Conservation (phyloP, 176 grass and related monocot species). For the Musa troglodytarum region DNA sequence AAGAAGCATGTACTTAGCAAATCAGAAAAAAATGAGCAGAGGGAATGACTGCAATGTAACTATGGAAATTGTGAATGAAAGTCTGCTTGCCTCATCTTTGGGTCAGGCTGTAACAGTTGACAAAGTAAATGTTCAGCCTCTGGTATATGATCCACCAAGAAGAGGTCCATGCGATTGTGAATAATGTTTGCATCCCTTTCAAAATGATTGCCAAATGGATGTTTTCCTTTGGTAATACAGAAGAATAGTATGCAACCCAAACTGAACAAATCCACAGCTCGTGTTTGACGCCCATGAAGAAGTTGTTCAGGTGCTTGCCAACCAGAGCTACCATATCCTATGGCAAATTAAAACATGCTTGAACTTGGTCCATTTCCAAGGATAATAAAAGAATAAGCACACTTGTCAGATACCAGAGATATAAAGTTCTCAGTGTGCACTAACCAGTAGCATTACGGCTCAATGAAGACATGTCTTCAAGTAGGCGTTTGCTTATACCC, state of each 20-base stretch:
- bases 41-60: too few relatives aligned
- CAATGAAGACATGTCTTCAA: constrained; percentile 68
- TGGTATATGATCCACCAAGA: constrained; percentile 71
- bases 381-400: background rate
- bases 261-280: constrained; percentile 87
- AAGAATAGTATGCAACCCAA: constrained; percentile 86
- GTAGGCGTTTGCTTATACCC: constrained; percentile 90
- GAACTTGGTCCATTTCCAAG: background rate
- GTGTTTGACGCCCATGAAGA: constrained; percentile 53
- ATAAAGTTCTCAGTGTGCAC: background rate
- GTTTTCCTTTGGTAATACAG: constrained; percentile 75
- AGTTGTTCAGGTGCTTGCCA: constrained; percentile 94
- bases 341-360: constrained; percentile 16
- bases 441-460: constrained; percentile 72
- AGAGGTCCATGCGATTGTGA: constrained; percentile 60
- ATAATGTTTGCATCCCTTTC: constrained; percentile 74
- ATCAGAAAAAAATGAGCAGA: background rate
- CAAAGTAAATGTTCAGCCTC: constrained; percentile 85
- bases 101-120: constrained; percentile 45
- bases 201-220: constrained; percentile 81
- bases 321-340: constrained; percentile 80
- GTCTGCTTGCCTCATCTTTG: constrained; percentile 44
- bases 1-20: background rate
- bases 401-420: too few relatives aligned
- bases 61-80: background rate